Conservation (phyloP, 2,329 filamentous ascomycete genomes). For the Colletotrichum orbiculare region DNA sequence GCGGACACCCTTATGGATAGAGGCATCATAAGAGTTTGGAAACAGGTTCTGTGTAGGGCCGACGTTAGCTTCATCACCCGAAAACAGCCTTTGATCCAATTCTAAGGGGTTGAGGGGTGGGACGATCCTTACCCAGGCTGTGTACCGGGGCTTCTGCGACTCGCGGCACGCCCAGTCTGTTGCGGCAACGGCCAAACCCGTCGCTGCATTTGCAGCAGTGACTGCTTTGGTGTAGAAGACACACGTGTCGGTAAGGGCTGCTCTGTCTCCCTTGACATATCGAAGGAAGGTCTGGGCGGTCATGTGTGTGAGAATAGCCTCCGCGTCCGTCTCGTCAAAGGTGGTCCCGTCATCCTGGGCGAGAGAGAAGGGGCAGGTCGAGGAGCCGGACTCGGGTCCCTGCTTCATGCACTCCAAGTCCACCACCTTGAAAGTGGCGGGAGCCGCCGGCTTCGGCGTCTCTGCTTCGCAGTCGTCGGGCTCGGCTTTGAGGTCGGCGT, state of each 20-base stretch:
- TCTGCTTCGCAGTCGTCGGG: neutral
- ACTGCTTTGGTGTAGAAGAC: neutral
- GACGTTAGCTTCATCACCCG: neutral
- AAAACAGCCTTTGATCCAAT: no score
- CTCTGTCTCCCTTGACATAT: constrained; percentile 3
- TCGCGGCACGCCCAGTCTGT: constrained; percentile 4
- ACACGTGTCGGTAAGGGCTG: neutral
- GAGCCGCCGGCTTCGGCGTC: no score
- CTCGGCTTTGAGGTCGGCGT: neutral
- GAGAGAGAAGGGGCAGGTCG: no score
- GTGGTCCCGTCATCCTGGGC: neutral
- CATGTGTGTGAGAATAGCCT: constrained; percentile 4
- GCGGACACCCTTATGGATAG: neutral
- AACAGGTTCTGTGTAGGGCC: neutral
- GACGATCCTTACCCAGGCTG: neutral
- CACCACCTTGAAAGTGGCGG: no score
- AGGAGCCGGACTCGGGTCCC: no score
- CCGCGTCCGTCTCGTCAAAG: neutral
- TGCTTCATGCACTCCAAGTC: no score
- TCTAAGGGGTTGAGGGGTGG: neutral
- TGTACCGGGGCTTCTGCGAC: neutral
- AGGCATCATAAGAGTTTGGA: constrained; percentile 2
- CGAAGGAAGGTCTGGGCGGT: neutral
- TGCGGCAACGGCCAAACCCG: neutral
- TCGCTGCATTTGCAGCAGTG: neutral